Conservation (phyloP, 176 grass and related monocot species). For the Themeda triandra region DNA sequence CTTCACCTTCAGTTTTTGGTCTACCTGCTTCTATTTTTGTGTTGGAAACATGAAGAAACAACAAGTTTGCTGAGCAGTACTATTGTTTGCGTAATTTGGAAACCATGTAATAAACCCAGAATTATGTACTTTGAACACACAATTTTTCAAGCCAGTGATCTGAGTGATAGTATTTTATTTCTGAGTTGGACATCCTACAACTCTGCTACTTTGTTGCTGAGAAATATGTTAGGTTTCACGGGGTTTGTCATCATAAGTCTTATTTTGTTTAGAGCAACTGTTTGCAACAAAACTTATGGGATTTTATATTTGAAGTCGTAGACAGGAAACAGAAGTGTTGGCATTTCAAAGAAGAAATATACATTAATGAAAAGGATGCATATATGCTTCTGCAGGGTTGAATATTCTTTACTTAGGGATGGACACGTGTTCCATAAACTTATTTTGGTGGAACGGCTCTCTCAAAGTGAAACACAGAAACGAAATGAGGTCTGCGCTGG, state of each 20-base stretch:
- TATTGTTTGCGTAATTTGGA: background rate
- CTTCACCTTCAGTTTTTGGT: background rate
- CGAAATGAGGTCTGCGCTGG: no score
- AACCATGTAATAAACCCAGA: no score
- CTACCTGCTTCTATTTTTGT: background rate
- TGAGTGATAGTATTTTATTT: background rate
- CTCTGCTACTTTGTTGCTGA: background rate
- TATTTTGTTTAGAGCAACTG: background rate
- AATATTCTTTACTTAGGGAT: background rate
- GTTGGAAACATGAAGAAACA: background rate
- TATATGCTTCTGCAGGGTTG: background rate
- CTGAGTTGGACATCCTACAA: background rate
- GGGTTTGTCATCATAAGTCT: background rate
- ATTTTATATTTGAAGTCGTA: background rate
- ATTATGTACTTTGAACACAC: background rate
- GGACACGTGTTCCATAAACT: no score
- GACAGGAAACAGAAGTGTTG: background rate
- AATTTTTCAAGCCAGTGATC: background rate
- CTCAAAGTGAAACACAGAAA: background rate
- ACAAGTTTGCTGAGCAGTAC: background rate
- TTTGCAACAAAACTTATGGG: background rate
- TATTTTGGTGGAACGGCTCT: no score
- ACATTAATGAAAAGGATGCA: background rate
- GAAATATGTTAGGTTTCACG: background rate
- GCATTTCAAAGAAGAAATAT: background rate